A percentile compares a stretch with the other conserved stretches of the same genome.
phyloP scores from a whole-genome alignment of 73 alveolate species.

The Urostyla sp. region DNA sequence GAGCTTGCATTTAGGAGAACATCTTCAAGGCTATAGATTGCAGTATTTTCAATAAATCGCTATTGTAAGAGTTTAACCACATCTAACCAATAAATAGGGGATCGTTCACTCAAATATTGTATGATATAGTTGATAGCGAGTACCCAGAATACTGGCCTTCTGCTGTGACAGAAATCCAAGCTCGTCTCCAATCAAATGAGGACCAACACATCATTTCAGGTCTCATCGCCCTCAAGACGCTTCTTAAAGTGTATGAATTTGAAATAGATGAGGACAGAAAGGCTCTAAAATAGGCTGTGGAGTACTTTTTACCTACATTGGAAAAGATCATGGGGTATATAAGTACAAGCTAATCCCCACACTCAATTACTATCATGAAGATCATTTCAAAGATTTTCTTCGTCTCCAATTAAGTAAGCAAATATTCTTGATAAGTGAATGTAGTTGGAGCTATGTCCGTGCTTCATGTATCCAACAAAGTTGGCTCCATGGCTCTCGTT shows the following conservation, averaged over 20 bases:
- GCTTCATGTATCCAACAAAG: constrained; percentile 46
- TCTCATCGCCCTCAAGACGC: constrained; percentile 44
- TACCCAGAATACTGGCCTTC: constrained; percentile 66
- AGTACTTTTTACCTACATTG: constrained; percentile 65
- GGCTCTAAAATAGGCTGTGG: constrained; percentile 66
- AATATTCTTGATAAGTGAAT: neutral
- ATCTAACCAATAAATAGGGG: no score
- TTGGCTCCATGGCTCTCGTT: constrained; percentile 55
- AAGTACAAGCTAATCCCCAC: constrained; percentile 15
- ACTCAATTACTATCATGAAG: constrained; percentile 50
- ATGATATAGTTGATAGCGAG: constrained; percentile 46
- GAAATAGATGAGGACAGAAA: constrained; percentile 67
- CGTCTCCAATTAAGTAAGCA: constrained; percentile 55
- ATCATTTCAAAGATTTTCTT: constrained; percentile 66
- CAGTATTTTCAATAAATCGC: neutral
- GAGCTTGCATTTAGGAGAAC: constrained; percentile 10
- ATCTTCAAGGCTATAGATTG: constrained; percentile 44
- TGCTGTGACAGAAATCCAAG: constrained; percentile 19
- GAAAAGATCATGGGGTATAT: constrained; percentile 54
- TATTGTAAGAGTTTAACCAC: neutral
- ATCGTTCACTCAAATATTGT: no score
- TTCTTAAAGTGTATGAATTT: constrained; percentile 57
- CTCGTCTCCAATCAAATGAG: neutral
- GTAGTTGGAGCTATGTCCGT: constrained; percentile 55
- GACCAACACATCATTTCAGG: constrained; percentile 26